phyloP scores from a whole-genome alignment of 2,329 filamentous ascomycete species.

The Neofusicoccum kwambonambiense region DNA sequence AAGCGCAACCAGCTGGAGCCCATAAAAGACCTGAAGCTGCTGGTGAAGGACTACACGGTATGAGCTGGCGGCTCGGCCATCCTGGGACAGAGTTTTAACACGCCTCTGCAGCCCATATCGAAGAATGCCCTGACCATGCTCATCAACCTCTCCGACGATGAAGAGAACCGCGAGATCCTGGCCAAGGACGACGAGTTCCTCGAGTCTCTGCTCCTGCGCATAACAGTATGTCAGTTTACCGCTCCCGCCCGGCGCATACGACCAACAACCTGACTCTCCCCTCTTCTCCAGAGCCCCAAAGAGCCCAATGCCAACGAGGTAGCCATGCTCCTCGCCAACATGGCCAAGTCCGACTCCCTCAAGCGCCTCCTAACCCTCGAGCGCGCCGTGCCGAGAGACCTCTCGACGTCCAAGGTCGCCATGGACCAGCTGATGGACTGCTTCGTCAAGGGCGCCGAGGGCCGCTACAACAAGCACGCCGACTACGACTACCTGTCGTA shows the following conservation, averaged over 20 bases:
- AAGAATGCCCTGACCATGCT: conserved; percentile 89
- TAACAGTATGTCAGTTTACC: conserved; percentile 67
- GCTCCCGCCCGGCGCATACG: conserved; percentile 16
- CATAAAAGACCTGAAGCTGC: conserved; percentile 80
- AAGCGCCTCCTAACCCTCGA: conserved; percentile 67
- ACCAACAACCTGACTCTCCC: neutral
- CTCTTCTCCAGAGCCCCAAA: conserved; percentile 57
- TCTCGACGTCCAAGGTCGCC: conserved; percentile 69
- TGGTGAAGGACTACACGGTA: conserved; percentile 81
- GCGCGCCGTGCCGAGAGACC: conserved; percentile 65
- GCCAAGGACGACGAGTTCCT: conserved; percentile 79
- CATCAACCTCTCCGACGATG: conserved; percentile 78
- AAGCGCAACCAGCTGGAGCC: conserved; percentile 77
- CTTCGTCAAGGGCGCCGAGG: conserved; percentile 88
- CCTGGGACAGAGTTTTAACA: neutral
- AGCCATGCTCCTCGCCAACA: conserved; percentile 89
- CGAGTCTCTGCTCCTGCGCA: conserved; percentile 66
- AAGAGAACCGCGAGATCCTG: conserved; percentile 69
- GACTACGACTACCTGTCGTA: conserved; percentile 93
- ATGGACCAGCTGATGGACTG: conserved; percentile 93
- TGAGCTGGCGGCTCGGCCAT: neutral
- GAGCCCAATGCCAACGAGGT: conserved; percentile 82
- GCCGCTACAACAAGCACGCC: conserved; percentile 77
- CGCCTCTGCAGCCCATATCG: conserved; percentile 68
- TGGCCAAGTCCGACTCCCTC: conserved; percentile 76